phyloP scores from a whole-genome alignment of 2,329 filamentous ascomycete genomes.

The Ophiostoma perfectum region DNA sequence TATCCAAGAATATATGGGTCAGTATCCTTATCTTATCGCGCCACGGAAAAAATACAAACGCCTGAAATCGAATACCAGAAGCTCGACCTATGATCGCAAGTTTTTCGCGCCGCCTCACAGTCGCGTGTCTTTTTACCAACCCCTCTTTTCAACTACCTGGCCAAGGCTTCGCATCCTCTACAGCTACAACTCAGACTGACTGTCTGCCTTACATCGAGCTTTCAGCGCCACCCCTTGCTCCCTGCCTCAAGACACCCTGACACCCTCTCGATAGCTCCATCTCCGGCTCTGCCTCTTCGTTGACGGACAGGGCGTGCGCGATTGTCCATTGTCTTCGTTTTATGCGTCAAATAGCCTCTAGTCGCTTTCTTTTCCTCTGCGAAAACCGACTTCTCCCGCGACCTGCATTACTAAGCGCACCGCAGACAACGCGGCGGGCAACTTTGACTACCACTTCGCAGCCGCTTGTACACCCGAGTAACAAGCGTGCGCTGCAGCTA shows the following conservation, averaged over 20 bases:
- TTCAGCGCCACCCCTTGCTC: not conserved
- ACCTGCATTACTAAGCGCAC: not conserved
- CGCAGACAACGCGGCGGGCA: not conserved
- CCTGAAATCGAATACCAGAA: not conserved
- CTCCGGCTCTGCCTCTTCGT: not conserved
- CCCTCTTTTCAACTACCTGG: not conserved
- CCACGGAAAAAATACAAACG: not conserved
- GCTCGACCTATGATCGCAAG: not conserved
- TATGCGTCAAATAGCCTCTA: not conserved
- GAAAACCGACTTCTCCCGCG: not conserved
- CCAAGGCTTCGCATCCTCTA: not conserved
- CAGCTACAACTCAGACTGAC: not conserved
- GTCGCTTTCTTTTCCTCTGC: not conserved
- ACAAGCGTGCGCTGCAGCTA: too few species aligned
- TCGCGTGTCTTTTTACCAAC: not conserved
- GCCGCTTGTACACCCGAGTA: not conserved
- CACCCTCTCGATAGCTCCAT: not conserved
- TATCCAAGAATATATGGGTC: not conserved
- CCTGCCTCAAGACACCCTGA: not conserved
- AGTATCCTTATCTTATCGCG: slow-evolving; percentile 3
- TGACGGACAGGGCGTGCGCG: not conserved
- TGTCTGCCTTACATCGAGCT: not conserved
- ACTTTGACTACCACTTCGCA: not conserved
- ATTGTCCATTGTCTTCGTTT: not conserved
- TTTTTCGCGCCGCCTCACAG: not conserved